Conservation (phyloP, 768 basidiomycete species). For the Lactarius tabidus region DNA sequence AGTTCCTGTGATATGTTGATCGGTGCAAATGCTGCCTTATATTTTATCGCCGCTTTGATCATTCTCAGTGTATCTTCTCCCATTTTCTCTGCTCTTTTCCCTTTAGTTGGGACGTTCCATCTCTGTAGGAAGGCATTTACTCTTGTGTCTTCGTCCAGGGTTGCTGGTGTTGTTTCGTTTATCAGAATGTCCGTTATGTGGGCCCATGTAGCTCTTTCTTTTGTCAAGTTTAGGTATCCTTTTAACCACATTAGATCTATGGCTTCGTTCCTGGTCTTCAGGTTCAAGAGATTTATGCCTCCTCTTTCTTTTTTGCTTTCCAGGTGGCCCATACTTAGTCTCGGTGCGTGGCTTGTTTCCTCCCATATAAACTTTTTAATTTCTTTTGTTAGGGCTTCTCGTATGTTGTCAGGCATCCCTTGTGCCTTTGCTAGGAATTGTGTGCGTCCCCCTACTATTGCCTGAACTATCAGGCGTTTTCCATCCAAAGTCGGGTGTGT, state of each 20-base stretch:
- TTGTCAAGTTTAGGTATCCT: slow-evolving; percentile 20
- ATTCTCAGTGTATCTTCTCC: not conserved
- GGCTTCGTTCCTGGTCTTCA: slow-evolving; percentile 15
- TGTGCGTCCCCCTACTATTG: too few species aligned
- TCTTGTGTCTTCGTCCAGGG: not conserved
- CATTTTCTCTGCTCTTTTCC: not conserved
- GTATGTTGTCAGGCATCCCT: too few species aligned
- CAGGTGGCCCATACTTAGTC: too few species aligned
- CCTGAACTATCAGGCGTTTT: not conserved
- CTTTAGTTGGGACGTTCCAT: slow-evolving; percentile 8
- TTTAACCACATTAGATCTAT: slow-evolving; percentile 23
- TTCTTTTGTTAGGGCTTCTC: too few species aligned
- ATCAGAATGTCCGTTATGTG: slow-evolving; percentile 1
- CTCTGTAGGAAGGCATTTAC: slow-evolving; percentile 17
- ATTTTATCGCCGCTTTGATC: slow-evolving; percentile 4
- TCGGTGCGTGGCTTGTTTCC: not conserved
- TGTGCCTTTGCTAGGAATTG: too few species aligned
- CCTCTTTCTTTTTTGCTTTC: not conserved
- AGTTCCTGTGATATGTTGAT: not conserved
- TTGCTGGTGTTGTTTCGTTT: not conserved
- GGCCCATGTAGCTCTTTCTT: slow-evolving; percentile 19
- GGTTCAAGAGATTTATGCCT: slow-evolving; percentile 21
- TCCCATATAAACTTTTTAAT: slow-evolving; percentile 26
- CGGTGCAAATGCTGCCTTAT: not conserved
- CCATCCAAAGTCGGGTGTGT: not conserved